Evolutionary conservation across 192 early-diverging fungal species (phyloP).

Genomic region (Backusella macrospora): DNA sequence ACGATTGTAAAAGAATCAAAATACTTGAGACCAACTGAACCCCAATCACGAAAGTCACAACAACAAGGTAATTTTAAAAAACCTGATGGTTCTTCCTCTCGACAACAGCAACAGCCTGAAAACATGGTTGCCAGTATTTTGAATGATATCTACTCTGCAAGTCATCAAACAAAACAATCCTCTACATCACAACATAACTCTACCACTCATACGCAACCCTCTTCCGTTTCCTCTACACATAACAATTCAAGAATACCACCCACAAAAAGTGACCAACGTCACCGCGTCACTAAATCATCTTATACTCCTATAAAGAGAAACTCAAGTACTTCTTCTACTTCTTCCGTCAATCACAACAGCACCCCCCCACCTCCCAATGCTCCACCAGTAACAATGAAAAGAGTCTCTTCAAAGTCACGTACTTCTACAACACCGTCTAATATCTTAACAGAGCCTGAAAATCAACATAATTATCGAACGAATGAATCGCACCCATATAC

Average conservation of each 20-base stretch:
- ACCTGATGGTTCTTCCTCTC: background rate
- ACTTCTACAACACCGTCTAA: background rate
- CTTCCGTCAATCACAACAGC: background rate
- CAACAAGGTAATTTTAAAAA: background rate
- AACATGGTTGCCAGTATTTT: background rate
- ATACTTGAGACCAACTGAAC: background rate
- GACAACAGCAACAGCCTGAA: background rate
- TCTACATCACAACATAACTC: background rate
- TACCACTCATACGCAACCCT: background rate
- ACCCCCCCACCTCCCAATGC: background rate
- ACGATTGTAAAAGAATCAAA: conserved; percentile 4
- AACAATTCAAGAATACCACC: background rate
- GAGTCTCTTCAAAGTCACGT: background rate
- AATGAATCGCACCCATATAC: conserved; percentile 7
- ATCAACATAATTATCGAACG: background rate
- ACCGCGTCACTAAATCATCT: background rate
- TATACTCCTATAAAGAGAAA: too few relatives aligned
- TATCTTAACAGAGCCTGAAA: background rate
- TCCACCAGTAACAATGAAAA: background rate
- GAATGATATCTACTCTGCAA: background rate
- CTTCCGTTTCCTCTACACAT: background rate
- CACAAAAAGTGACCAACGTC: background rate
- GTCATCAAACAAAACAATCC: background rate
- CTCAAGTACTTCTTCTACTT: background rate
- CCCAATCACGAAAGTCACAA: background rate